Conservation (phyloP, 2,329 filamentous ascomycete species). For the Trichoderma breve region DNA sequence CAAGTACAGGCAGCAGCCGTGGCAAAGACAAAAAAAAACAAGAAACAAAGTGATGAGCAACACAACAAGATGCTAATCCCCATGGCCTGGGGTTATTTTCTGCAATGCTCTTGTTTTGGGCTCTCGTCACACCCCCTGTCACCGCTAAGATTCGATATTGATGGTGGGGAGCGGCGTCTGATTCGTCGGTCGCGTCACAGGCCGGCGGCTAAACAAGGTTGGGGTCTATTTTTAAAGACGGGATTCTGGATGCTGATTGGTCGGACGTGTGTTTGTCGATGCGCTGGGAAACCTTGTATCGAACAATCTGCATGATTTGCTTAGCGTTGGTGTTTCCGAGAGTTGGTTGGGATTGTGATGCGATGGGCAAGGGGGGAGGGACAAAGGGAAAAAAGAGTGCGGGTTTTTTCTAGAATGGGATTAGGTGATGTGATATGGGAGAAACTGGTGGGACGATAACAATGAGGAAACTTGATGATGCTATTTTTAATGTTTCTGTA, state of each 20-base stretch:
- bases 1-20: neutral
- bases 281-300: neutral
- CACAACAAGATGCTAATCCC: neutral
- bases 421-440: neutral
- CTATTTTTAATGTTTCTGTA: neutral
- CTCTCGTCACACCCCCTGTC: neutral
- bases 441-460: neutral
- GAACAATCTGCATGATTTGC: neutral
- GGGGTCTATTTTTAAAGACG: conserved; percentile 4
- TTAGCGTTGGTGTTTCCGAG: neutral
- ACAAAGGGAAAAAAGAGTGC: neutral
- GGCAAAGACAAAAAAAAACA: neutral
- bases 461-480: neutral
- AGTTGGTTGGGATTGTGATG: neutral
- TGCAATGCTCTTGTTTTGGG: neutral
- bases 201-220: conserved; percentile 4
- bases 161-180: neutral
- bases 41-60: neutral
- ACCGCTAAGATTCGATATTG: neutral
- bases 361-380: neutral
- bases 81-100: neutral
- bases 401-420: neutral
- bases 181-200: conserved; percentile 4
- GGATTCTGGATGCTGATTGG: neutral
- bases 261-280: neutral